Percentiles rank a stretch among this genome's conserved stretches.
phyloP scores from a whole-genome alignment of 2,329 filamentous ascomycete species.

The Bipolaris victoriae region DNA sequence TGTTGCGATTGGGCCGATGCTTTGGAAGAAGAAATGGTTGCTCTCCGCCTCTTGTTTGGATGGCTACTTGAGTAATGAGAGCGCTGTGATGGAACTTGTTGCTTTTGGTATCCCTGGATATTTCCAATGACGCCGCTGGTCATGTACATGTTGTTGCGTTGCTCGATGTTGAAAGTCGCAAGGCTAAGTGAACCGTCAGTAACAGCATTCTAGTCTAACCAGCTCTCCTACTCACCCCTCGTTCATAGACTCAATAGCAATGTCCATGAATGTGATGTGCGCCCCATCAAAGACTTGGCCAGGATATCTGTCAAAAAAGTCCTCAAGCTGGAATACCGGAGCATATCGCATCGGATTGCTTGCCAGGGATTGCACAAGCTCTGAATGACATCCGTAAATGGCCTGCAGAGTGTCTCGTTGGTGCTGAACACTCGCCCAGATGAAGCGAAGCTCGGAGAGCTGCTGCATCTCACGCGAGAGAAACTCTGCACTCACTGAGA shows the following conservation, averaged over 20 bases:
- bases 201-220: neutral
- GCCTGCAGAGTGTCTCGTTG: slow-evolving; percentile 79
- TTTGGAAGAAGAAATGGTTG: slow-evolving; percentile 37
- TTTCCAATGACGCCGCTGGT: slow-evolving; percentile 38
- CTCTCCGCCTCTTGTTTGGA: slow-evolving; percentile 45
- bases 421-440: slow-evolving; percentile 80
- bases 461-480: slow-evolving; percentile 80
- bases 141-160: slow-evolving; percentile 48
- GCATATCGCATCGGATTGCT: slow-evolving; percentile 74
- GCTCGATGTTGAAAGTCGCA: slow-evolving; percentile 45
- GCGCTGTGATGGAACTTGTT: slow-evolving; percentile 29
- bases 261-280: slow-evolving; percentile 73
- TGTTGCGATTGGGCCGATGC: slow-evolving; percentile 29
- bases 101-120: slow-evolving; percentile 36
- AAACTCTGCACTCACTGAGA: slow-evolving; percentile 71
- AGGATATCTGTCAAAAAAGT: slow-evolving; percentile 85
- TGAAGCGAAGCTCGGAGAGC: slow-evolving; percentile 73
- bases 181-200: slow-evolving; percentile 32
- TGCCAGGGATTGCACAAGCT: slow-evolving; percentile 75
- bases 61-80: slow-evolving; percentile 39
- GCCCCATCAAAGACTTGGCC: slow-evolving; percentile 75
- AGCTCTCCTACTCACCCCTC: slow-evolving; percentile 55
- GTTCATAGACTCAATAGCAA: slow-evolving; percentile 64
- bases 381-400: slow-evolving; percentile 78
- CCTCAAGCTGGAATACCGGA: slow-evolving; percentile 81